Percentiles rank a stretch among this genome's conserved stretches.
These are phyloP conservation scores for Coniochaeta sp. DNA, from an alignment of 2,329 filamentous ascomycete species.

Conservation along the genomic window DNA sequence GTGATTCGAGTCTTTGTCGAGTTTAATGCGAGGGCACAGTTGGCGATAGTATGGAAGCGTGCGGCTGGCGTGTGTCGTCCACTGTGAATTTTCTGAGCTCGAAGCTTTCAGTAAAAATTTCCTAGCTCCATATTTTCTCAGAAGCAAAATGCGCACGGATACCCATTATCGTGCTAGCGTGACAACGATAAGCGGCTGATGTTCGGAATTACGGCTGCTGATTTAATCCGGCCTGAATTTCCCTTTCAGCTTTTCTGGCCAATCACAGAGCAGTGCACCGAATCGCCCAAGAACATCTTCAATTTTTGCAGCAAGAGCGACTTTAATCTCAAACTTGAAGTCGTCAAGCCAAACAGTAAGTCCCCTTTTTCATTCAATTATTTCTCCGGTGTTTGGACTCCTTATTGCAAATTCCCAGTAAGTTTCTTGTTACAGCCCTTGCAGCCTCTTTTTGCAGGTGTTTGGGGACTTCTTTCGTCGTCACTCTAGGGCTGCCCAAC, in stretches of 20 bases:
- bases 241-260: not conserved
- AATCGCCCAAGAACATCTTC: not conserved
- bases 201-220: not conserved
- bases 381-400: not conserved
- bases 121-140: conserved; percentile 3
- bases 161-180: not conserved
- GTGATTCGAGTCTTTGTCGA: too few species aligned
- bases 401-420: too few species aligned
- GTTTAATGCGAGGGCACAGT: too few species aligned
- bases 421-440: not conserved
- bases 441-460: not conserved
- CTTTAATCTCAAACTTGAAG: not conserved
- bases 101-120: conserved; percentile 5
- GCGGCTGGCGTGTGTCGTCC: not conserved
- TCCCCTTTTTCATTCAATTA: not conserved
- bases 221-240: not conserved
- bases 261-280: not conserved
- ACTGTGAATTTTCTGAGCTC: not conserved
- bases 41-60: not conserved
- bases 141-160: not conserved
- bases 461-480: not conserved
- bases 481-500: conserved; percentile 9
- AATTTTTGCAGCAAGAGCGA: not conserved
- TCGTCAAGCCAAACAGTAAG: not conserved
- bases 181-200: not conserved